Percentiles rank a stretch among this genome's conserved stretches.
phyloP scores from a whole-genome alignment of 1,284 basidiomycete genomes.

The Grifola frondosa region DNA sequence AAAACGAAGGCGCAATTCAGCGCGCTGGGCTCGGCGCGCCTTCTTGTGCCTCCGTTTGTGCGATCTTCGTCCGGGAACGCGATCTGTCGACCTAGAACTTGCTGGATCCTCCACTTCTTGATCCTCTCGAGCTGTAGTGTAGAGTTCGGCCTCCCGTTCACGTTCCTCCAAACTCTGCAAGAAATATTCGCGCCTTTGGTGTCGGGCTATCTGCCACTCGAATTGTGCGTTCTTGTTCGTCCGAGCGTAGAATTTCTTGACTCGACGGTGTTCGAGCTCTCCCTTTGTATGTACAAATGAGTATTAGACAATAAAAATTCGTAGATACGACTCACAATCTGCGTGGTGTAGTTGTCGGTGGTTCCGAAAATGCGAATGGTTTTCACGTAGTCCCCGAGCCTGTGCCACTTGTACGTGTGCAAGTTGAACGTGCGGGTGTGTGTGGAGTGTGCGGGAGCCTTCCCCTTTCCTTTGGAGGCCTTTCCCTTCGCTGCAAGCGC shows the following conservation, averaged over 20 bases:
- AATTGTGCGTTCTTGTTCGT: constrained; percentile 34
- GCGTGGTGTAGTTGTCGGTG: constrained; percentile 34
- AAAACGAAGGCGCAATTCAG: too few relatives aligned
- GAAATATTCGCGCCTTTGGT: constrained; percentile 6
- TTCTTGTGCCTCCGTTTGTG: too few relatives aligned
- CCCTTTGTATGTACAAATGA: constrained; percentile 20
- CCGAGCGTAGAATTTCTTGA: constrained; percentile 33
- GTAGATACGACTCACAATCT: constrained; percentile 26
- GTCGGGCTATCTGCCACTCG: constrained; percentile 25
- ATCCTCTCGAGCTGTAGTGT: too few relatives aligned
- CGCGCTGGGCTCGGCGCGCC: too few relatives aligned
- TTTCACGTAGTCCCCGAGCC: constrained; percentile 25
- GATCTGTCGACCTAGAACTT: too few relatives aligned
- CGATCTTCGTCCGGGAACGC: too few relatives aligned
- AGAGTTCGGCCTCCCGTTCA: too few relatives aligned
- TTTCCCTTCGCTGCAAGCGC: constrained; percentile 16
- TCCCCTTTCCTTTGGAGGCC: background rate
- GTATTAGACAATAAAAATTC: background rate
- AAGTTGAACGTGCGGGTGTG: background rate
- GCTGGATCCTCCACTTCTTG: too few relatives aligned
- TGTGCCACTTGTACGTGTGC: constrained; percentile 18
- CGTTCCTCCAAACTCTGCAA: too few relatives aligned
- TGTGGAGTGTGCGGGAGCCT: background rate
- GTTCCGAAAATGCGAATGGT: constrained; percentile 32
- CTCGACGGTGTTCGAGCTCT: constrained; percentile 33